Percentiles rank a stretch among this genome's conserved stretches.
Conservation (phyloP, 768 basidiomycete genomes). For the Lentinula sp. region DNA sequence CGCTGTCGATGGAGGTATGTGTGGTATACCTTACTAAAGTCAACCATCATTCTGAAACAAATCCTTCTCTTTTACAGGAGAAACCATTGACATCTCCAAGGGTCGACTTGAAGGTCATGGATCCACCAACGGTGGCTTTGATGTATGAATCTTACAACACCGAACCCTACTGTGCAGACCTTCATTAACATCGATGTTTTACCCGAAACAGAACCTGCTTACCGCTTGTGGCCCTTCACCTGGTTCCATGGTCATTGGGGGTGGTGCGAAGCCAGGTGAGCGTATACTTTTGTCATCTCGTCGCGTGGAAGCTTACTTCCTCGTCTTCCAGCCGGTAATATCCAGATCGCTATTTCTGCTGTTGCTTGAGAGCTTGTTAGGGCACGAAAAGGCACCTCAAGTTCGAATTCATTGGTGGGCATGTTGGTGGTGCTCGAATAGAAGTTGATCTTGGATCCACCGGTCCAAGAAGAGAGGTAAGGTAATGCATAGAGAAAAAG, state of each 20-base stretch:
- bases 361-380: neutral
- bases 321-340: conserved; percentile 5
- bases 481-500: neutral
- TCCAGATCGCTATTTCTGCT: conserved; percentile 13
- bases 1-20: conserved; percentile 14
- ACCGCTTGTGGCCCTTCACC: conserved; percentile 16
- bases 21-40: no score
- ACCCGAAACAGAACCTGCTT: conserved; percentile 11
- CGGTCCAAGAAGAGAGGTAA: no score
- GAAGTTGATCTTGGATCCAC: no score
- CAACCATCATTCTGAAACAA: neutral
- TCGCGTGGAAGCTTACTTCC: neutral
- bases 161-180: no score
- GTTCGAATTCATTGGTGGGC: no score
- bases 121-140: conserved; percentile 15
- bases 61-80: neutral
- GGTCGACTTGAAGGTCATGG: conserved; percentile 17
- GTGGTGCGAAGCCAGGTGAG: conserved; percentile 7
- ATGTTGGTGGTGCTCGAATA: no score
- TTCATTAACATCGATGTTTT: neutral
- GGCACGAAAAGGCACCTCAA: no score
- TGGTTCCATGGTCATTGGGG: conserved; percentile 16
- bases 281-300: neutral
- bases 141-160: conserved; percentile 6
- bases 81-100: conserved; percentile 16